Conservation (phyloP, 768 basidiomycete species). For the Tylopilus plumbeoviolaceoides region DNA sequence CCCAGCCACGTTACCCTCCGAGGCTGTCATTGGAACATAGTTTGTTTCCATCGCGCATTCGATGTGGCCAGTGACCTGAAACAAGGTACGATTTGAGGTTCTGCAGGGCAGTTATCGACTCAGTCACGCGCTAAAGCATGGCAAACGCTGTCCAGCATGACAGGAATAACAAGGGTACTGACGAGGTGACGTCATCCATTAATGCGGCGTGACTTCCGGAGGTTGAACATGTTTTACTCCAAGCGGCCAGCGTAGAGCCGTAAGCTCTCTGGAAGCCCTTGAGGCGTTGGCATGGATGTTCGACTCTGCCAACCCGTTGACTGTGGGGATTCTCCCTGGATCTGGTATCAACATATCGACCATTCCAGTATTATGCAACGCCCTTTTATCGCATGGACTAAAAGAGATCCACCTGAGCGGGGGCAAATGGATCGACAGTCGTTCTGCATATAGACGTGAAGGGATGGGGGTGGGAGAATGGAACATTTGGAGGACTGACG, state of each 20-base stretch:
- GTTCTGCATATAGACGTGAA: slow-evolving; percentile 46
- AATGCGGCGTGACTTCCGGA: not conserved
- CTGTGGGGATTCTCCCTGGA: slow-evolving; percentile 57
- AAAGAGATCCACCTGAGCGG: slow-evolving; percentile 75
- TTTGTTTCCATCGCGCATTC: slow-evolving; percentile 77
- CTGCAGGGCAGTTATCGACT: not conserved
- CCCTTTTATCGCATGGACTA: slow-evolving; percentile 53
- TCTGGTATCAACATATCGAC: slow-evolving; percentile 67
- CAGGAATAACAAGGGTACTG: slow-evolving; percentile 69
- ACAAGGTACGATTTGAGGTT: slow-evolving; percentile 39
- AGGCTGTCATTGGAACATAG: slow-evolving; percentile 32
- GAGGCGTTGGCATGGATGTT: slow-evolving; percentile 39
- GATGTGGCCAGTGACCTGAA: slow-evolving; percentile 61
- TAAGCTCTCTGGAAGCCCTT: slow-evolving; percentile 36
- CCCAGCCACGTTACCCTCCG: not conserved
- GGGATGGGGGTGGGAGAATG: slow-evolving; percentile 78
- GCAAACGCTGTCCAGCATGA: slow-evolving; percentile 48
- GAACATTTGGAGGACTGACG: slow-evolving; percentile 63
- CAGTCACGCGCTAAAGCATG: slow-evolving; percentile 18
- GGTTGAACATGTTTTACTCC: not conserved
- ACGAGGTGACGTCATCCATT: slow-evolving; percentile 55
- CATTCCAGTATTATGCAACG: slow-evolving; percentile 43
- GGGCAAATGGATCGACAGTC: slow-evolving; percentile 56
- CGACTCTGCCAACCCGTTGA: slow-evolving; percentile 13
- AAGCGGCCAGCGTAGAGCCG: slow-evolving; percentile 53